Evolutionary conservation across 73 alveolate species (phyloP).

Genomic region (Tetrahymena malaccensis): DNA sequence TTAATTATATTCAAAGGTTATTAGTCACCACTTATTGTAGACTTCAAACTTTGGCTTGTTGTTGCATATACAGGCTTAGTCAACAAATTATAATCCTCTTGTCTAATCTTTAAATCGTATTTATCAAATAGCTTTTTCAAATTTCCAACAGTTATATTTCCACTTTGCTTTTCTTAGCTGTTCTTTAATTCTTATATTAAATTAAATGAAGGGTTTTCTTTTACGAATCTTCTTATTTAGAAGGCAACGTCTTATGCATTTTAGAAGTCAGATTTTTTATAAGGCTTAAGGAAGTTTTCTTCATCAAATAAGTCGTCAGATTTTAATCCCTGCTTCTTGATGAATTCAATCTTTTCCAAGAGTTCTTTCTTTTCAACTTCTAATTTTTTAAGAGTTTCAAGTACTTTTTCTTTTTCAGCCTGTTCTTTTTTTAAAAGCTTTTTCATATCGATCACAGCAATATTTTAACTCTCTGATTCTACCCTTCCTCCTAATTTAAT

Average conservation of each 20-base stretch:
- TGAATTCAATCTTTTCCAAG: not conserved
- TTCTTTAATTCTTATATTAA: not conserved
- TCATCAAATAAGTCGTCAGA: not conserved
- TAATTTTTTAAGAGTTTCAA: not conserved
- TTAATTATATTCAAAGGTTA: not conserved
- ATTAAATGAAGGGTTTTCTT: not conserved
- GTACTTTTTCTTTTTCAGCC: not conserved
- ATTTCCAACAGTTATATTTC: not conserved
- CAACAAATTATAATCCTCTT: not conserved
- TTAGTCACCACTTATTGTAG: not conserved
- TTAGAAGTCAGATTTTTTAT: not conserved
- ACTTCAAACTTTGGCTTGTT: not conserved
- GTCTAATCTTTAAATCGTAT: not conserved
- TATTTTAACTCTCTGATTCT: not conserved
- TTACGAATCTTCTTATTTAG: not conserved
- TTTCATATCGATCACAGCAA: not conserved
- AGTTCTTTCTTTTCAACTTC: not conserved
- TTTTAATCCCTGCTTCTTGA: not conserved
- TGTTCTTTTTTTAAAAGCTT: not conserved
- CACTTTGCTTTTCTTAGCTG: not conserved
- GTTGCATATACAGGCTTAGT: not conserved
- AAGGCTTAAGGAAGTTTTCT: not conserved
- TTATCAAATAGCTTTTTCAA: not conserved
- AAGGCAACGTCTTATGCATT: not conserved
- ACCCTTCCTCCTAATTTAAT: not conserved